These are phyloP conservation scores for Yamadazyma ubonensis DNA, from an alignment of 805 yeast species.

Conservation along the genomic window DNA sequence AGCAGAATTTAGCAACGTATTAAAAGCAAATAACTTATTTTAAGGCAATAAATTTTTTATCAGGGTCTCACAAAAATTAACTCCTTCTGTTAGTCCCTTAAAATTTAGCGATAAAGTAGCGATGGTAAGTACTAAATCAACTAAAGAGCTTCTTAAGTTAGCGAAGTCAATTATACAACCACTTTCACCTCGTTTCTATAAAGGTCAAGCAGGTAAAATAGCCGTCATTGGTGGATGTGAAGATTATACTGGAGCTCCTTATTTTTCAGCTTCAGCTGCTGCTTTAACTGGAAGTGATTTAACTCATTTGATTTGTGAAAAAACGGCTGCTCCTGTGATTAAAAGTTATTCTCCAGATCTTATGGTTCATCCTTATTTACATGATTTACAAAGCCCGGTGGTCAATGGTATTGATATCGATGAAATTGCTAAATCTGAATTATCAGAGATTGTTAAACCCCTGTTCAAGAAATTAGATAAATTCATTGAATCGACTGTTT, in stretches of 20 bases:
- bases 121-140: slow-evolving; percentile 24
- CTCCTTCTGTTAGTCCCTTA: too few species aligned
- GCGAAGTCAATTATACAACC: slow-evolving; percentile 73
- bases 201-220: slow-evolving; percentile 89
- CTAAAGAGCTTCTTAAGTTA: slow-evolving; percentile 46
- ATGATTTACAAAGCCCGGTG: slow-evolving; percentile 39
- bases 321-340: slow-evolving; percentile 72
- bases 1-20: too few species aligned
- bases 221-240: slow-evolving; percentile 92
- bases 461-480: slow-evolving; percentile 23
- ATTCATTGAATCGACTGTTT: slow-evolving; percentile 42
- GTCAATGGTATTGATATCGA: slow-evolving; percentile 18
- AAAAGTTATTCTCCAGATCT: slow-evolving; percentile 88
- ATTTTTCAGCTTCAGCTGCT: slow-evolving; percentile 81
- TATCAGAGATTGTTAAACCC: slow-evolving; percentile 24
- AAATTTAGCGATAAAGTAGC: too few species aligned
- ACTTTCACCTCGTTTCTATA: slow-evolving; percentile 64
- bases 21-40: too few species aligned
- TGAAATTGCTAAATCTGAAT: slow-evolving; percentile 17
- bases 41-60: too few species aligned
- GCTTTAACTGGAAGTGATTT: slow-evolving; percentile 85
- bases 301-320: slow-evolving; percentile 86
- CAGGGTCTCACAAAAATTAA: too few species aligned
- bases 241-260: slow-evolving; percentile 97
- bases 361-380: slow-evolving; percentile 93